Percentiles rank a stretch among this genome's conserved stretches.
These are phyloP conservation scores for Yarrowia yakushimensis DNA, from an alignment of 805 yeast species.

Conservation along the genomic window DNA sequence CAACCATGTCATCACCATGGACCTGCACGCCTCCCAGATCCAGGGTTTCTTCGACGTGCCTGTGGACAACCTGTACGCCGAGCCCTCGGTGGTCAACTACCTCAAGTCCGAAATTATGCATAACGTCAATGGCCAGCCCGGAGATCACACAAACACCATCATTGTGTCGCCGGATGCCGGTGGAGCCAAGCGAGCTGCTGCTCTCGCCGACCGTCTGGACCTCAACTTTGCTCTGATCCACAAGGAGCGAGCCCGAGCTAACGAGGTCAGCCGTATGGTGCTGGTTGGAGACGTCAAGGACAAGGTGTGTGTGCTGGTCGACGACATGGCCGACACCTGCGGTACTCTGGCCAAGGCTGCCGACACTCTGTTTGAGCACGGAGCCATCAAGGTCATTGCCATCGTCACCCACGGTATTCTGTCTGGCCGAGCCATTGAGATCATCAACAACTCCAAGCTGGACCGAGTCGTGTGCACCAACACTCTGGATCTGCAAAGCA, in stretches of 20 bases:
- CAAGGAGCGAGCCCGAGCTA: conserved; percentile 94
- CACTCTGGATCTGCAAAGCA: conserved; percentile 80
- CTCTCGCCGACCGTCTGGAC: conserved; percentile 91
- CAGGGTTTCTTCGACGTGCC: conserved; percentile 97
- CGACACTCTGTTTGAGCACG: conserved; percentile 72
- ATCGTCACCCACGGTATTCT: conserved; percentile 96
- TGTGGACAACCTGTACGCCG: conserved; percentile 94
- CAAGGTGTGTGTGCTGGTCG: conserved; percentile 83
- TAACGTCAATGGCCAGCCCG: conserved; percentile 40
- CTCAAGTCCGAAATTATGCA: conserved; percentile 49
- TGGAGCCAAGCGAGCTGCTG: conserved; percentile 97
- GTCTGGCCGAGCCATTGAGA: conserved; percentile 79
- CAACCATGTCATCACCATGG: conserved; percentile 95
- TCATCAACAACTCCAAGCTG: conserved; percentile 64
- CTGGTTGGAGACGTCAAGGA: conserved; percentile 90
- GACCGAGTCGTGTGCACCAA: conserved; percentile 85
- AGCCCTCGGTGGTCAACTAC: conserved; percentile 84
- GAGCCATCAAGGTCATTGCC: conserved; percentile 84
- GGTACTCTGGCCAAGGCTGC: conserved; percentile 97
- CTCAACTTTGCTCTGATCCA: conserved; percentile 94
- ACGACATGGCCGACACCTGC: conserved; percentile 99
- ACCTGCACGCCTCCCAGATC: conserved; percentile 94
- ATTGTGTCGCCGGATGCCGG: conserved; percentile 98
- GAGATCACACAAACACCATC: conserved; percentile 55
- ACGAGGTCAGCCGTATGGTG: conserved; percentile 96